Conservation (phyloP, 129 eudicot genomes). For the Chrysanthemum lavandulifolium region DNA sequence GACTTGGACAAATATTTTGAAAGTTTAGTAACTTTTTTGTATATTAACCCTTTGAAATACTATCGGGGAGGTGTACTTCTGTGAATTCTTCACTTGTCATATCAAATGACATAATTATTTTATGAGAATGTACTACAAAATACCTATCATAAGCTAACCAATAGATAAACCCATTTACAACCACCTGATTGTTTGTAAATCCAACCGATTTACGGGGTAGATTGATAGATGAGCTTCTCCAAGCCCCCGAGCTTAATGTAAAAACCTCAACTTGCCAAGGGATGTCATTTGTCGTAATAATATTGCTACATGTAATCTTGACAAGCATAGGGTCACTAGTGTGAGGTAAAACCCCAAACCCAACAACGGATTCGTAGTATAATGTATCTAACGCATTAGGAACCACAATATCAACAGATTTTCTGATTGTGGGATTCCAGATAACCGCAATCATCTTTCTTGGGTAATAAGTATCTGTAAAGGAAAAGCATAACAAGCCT, state of each 20-base stretch:
- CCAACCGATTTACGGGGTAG: not conserved
- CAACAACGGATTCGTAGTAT: not conserved
- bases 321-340: slow-evolving; percentile 21
- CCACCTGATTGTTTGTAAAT: not conserved
- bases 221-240: slow-evolving; percentile 1
- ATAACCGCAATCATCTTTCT: not conserved
- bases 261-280: slow-evolving; percentile 11
- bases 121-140: not conserved
- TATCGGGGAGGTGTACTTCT: not conserved
- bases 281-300: too few species aligned
- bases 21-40: too few species aligned
- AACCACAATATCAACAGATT: not conserved
- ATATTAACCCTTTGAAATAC: not conserved
- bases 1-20: too few species aligned
- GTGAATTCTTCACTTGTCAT: slow-evolving; percentile 3
- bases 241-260: not conserved
- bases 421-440: slow-evolving; percentile 10
- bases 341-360: slow-evolving; percentile 13
- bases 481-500: not conserved
- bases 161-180: not conserved
- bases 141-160: not conserved
- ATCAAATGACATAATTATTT: slow-evolving; percentile 16
- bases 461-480: too few species aligned
- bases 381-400: not conserved
- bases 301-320: not conserved